phyloP scores from a whole-genome alignment of 1,284 basidiomycete genomes.

The Ustilago crameri region DNA sequence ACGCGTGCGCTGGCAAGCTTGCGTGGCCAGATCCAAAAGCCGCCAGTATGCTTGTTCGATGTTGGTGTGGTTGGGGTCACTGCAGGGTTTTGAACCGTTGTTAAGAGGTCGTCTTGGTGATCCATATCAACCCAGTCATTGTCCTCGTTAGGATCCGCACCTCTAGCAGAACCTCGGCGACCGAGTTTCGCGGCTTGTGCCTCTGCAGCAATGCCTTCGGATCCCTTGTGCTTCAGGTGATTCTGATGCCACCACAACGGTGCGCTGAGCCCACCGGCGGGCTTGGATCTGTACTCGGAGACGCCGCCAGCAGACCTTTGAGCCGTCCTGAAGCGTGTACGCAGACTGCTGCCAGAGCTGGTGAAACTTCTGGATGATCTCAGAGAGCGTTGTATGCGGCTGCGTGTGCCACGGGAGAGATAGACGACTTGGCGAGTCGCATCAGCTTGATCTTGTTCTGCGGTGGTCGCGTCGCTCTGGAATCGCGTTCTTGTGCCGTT shows the following conservation, averaged over 20 bases:
- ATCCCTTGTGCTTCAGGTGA: constrained; percentile 21
- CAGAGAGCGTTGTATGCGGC: constrained; percentile 3
- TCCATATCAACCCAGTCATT: constrained; percentile 11
- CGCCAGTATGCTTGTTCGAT: constrained; percentile 7
- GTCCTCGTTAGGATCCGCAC: neutral
- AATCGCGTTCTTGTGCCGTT: too few relatives aligned
- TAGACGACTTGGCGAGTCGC: neutral
- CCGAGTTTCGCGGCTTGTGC: constrained; percentile 12
- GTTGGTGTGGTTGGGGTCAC: neutral
- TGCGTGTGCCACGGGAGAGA: constrained; percentile 2
- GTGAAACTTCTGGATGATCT: constrained; percentile 6
- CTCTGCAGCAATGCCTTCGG: constrained; percentile 10
- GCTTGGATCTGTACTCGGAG: neutral
- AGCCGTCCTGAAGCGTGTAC: constrained; percentile 7
- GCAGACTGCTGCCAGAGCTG: constrained; percentile 12
- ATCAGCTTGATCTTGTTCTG: too few relatives aligned
- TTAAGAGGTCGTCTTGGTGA: neutral
- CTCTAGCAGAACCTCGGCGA: neutral
- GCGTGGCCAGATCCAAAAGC: constrained; percentile 26
- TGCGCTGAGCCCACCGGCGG: neutral
- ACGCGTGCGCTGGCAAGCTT: constrained; percentile 10
- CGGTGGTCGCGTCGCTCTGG: too few relatives aligned
- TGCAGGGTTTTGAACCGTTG: neutral
- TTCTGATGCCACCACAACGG: constrained; percentile 22
- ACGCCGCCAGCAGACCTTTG: neutral